Evolutionary conservation across 2,329 filamentous ascomycete species (phyloP).

Genomic region (Colletotrichum musicola): DNA sequence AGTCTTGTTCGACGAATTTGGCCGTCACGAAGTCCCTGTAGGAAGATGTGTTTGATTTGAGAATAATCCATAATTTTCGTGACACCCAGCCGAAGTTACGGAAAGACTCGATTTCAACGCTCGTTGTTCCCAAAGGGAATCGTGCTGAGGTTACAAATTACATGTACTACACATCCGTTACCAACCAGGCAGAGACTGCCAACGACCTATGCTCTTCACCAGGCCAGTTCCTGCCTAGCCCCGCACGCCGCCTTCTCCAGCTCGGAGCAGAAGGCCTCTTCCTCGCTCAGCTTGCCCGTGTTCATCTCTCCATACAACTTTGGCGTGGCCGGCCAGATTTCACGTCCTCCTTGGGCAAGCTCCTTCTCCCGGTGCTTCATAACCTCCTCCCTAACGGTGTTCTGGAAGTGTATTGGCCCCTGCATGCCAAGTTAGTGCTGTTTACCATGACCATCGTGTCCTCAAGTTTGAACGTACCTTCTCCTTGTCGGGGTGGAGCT

Average conservation of each 20-base stretch:
- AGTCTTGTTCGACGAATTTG: too few species aligned
- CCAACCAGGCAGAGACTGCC: too few species aligned
- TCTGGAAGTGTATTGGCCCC: constrained; percentile 61
- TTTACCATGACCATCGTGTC: background rate
- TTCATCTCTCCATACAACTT: constrained; percentile 42
- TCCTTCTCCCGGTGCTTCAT: constrained; percentile 44
- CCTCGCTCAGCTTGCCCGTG: constrained; percentile 44
- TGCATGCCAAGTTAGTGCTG: constrained; percentile 38
- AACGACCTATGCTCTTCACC: constrained; percentile 7
- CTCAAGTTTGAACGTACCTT: constrained; percentile 44
- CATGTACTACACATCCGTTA: too few species aligned
- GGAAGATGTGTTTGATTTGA: too few species aligned
- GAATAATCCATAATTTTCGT: too few species aligned
- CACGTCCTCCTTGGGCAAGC: constrained; percentile 42
- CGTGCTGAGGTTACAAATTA: too few species aligned
- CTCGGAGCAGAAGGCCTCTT: constrained; percentile 45
- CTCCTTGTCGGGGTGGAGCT: constrained; percentile 66
- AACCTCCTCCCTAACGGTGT: constrained; percentile 43
- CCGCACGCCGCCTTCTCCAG: constrained; percentile 40
- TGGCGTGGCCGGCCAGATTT: constrained; percentile 49
- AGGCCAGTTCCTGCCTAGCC: constrained; percentile 38
- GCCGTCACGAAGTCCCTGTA: too few species aligned
- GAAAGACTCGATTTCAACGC: too few species aligned
- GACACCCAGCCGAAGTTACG: too few species aligned
- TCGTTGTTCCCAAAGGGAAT: too few species aligned